phyloP scores from a whole-genome alignment of 2,329 filamentous ascomycete genomes.

The Graphium sp. region DNA sequence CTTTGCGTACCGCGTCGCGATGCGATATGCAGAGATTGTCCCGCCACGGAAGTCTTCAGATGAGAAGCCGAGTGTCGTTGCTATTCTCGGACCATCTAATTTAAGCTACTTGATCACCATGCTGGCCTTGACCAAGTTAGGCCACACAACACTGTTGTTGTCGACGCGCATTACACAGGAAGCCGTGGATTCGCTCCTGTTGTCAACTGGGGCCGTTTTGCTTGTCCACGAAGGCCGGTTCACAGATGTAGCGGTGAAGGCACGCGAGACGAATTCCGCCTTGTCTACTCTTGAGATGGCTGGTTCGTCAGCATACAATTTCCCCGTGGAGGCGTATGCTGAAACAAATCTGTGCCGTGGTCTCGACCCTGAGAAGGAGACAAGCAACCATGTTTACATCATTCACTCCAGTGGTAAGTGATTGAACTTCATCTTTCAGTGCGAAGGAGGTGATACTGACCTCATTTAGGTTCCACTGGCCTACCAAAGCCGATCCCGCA shows the following conservation, averaged over 20 bases:
- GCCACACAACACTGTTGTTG: slow-evolving; percentile 26
- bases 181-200: slow-evolving; percentile 14
- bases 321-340: slow-evolving; percentile 12
- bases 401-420: slow-evolving; percentile 16
- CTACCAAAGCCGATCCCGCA: slow-evolving; percentile 47
- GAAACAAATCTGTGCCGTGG: slow-evolving; percentile 12
- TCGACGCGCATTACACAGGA: slow-evolving; percentile 16
- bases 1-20: slow-evolving; percentile 13
- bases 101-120: slow-evolving; percentile 36
- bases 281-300: slow-evolving; percentile 12
- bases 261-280: slow-evolving; percentile 6
- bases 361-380: slow-evolving; percentile 7
- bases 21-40: slow-evolving; percentile 9
- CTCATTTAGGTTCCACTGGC: slow-evolving; percentile 33
- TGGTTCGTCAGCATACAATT: slow-evolving; percentile 11
- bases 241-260: slow-evolving; percentile 7
- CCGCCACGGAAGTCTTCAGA: slow-evolving; percentile 8
- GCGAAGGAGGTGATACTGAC: slow-evolving; percentile 13
- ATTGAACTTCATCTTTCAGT: too few relatives aligned
- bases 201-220: slow-evolving; percentile 9
- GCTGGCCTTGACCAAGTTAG: slow-evolving; percentile 34
- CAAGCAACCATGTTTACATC: slow-evolving; percentile 13
- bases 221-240: slow-evolving; percentile 11
- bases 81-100: slow-evolving; percentile 32
- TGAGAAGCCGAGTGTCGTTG: slow-evolving; percentile 19